Evolutionary conservation across 352 stramenopile species (phyloP).

Genomic region (Phytophthora hybrid): DNA sequence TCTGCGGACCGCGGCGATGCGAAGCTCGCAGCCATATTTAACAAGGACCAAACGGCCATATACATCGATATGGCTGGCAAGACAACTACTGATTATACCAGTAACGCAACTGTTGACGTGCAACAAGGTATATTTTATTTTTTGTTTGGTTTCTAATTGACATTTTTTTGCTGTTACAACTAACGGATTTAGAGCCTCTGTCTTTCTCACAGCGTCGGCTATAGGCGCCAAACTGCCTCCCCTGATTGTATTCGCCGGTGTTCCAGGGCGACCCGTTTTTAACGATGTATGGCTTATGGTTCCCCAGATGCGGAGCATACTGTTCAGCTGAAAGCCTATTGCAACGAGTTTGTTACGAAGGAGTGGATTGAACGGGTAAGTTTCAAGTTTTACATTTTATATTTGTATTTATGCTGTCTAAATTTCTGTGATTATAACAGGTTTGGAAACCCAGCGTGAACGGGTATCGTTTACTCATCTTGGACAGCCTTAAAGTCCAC

Average conservation of each 20-base stretch:
- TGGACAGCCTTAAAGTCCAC: neutral
- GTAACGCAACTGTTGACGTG: constrained; percentile 5
- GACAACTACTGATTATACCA: constrained; percentile 18
- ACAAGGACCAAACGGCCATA: constrained; percentile 22
- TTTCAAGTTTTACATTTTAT: neutral
- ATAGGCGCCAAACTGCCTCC: constrained; percentile 8
- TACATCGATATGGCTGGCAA: constrained; percentile 24
- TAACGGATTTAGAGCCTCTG: constrained; percentile 11
- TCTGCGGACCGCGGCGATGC: neutral
- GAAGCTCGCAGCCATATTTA: constrained; percentile 11
- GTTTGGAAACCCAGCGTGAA: constrained; percentile 14
- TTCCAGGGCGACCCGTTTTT: constrained; percentile 6
- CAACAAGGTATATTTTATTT: constrained; percentile 9
- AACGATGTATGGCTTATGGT: constrained; percentile 10
- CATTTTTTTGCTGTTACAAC: constrained; percentile 4
- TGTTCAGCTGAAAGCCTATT: constrained; percentile 25
- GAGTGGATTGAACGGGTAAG: constrained; percentile 22
- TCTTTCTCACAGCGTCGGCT: constrained; percentile 16
- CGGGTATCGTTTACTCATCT: neutral
- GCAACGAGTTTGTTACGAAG: constrained; percentile 15
- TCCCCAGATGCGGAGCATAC: constrained; percentile 6
- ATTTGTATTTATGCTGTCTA: constrained; percentile 2
- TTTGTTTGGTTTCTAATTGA: neutral
- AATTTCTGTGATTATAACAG: neutral
- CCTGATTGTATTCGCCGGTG: constrained; percentile 17